Percentiles rank a stretch among this genome's conserved stretches.
Evolutionary conservation across 345 rosid species (phyloP).

Genomic region (Pistacia vera): DNA sequence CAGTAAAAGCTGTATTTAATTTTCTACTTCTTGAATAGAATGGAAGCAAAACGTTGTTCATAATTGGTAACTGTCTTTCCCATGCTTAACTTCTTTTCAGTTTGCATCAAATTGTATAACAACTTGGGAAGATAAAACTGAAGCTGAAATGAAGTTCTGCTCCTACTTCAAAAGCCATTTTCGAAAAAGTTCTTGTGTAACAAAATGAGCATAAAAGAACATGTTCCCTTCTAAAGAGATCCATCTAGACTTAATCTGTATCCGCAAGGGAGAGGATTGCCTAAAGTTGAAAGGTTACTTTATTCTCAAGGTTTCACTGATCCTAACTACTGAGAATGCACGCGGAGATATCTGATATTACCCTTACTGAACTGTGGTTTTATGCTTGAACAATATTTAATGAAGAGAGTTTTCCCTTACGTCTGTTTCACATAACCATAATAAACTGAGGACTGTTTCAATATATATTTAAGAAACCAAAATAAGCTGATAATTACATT

Average conservation of each 20-base stretch:
- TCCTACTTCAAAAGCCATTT: neutral
- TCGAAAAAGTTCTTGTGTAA: too few species aligned
- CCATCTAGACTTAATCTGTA: too few species aligned
- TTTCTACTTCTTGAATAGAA: neutral
- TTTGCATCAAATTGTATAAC: slow-evolving; percentile 3
- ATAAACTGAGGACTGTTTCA: too few species aligned
- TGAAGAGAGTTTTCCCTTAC: neutral
- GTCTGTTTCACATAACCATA: neutral
- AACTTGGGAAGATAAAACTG: neutral
- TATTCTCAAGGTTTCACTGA: too few species aligned
- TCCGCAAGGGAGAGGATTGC: too few species aligned
- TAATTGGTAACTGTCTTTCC: neutral
- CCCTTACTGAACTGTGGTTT: neutral
- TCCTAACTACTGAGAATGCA: neutral
- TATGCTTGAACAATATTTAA: neutral
- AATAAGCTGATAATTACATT: neutral
- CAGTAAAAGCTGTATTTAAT: too few species aligned
- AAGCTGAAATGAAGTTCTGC: neutral
- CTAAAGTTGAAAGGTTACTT: too few species aligned
- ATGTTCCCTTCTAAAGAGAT: neutral
- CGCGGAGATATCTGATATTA: neutral
- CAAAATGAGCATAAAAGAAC: neutral
- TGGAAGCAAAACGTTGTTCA: neutral
- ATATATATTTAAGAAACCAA: neutral
- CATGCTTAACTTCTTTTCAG: slow-evolving; percentile 9